Percentiles rank a stretch among this genome's conserved stretches.
Evolutionary conservation across 1,284 basidiomycete genomes (phyloP).

Genomic region (Trametes polyzona): DNA sequence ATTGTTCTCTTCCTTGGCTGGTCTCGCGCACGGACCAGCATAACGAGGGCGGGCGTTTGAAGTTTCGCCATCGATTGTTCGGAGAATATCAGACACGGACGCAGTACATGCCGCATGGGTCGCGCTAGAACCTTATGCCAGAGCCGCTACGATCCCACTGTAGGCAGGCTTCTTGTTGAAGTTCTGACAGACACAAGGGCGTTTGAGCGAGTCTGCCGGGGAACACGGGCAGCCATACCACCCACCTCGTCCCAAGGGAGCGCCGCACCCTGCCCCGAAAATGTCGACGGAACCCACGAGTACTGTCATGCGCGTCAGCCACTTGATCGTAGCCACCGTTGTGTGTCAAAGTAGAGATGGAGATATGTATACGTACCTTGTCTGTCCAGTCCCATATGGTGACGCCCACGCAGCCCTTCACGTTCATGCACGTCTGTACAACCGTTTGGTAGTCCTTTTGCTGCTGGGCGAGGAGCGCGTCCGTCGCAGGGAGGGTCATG

Average conservation of each 20-base stretch:
- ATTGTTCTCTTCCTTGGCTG: too few species aligned
- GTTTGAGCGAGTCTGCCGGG: background rate
- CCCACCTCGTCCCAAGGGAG: conserved; percentile 41
- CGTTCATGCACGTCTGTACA: conserved; percentile 47
- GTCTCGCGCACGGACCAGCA: too few species aligned
- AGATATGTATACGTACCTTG: conserved; percentile 26
- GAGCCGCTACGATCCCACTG: conserved; percentile 30
- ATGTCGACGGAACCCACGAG: conserved; percentile 40
- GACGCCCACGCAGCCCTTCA: conserved; percentile 47
- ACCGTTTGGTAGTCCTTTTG: conserved; percentile 51
- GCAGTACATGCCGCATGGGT: too few species aligned
- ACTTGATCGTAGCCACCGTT: background rate
- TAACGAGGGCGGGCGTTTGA: too few species aligned
- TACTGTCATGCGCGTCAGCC: conserved; percentile 26
- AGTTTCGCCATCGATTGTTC: too few species aligned
- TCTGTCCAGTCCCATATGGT: conserved; percentile 56
- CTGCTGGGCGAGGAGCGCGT: conserved; percentile 51
- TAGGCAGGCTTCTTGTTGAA: conserved; percentile 33
- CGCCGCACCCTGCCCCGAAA: conserved; percentile 40
- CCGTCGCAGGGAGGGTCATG: conserved; percentile 51
- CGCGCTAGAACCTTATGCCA: conserved; percentile 7
- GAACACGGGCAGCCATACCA: conserved; percentile 1
- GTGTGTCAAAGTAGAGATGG: background rate
- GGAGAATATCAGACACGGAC: background rate
- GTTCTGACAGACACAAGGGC: conserved; percentile 20